Evolutionary conservation across 2,329 filamentous ascomycete genomes (phyloP).

Genomic region (Ascochyta rabiei): DNA sequence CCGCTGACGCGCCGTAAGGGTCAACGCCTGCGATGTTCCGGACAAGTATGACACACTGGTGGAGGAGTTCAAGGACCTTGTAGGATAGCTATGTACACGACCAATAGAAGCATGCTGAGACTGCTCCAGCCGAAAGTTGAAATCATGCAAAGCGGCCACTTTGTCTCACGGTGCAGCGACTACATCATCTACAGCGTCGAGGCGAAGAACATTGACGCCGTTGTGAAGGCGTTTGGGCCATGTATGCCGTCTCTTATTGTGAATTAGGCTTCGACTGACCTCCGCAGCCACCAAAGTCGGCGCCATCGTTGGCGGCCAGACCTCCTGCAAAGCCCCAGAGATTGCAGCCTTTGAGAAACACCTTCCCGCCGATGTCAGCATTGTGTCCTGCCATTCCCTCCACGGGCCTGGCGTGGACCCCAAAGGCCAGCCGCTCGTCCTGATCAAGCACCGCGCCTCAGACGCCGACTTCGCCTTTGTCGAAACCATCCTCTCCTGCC

Average conservation of each 20-base stretch:
- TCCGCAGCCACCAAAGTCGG: slow-evolving; percentile 84
- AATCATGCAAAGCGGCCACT: slow-evolving; percentile 91
- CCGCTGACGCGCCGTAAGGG: slow-evolving; percentile 61
- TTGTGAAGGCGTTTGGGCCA: slow-evolving; percentile 88
- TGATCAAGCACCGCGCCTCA: slow-evolving; percentile 91
- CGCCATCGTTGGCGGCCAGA: slow-evolving; percentile 96
- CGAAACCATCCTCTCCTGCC: slow-evolving; percentile 78
- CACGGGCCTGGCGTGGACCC: slow-evolving; percentile 92
- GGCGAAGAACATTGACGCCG: slow-evolving; percentile 83
- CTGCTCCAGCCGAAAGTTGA: slow-evolving; percentile 73
- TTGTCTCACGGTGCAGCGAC: slow-evolving; percentile 94
- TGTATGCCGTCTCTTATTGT: slow-evolving; percentile 65
- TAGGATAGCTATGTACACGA: slow-evolving; percentile 64
- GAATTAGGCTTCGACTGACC: slow-evolving; percentile 14
- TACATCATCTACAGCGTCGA: slow-evolving; percentile 99
- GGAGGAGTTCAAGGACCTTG: slow-evolving; percentile 83
- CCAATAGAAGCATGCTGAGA: slow-evolving; percentile 51
- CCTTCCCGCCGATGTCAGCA: slow-evolving; percentile 86
- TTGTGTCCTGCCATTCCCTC: slow-evolving; percentile 94
- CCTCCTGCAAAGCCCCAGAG: slow-evolving; percentile 96
- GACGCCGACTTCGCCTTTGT: slow-evolving; percentile 78
- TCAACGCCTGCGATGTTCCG: slow-evolving; percentile 92
- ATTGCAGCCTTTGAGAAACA: slow-evolving; percentile 91
- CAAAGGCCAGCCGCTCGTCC: slow-evolving; percentile 85
- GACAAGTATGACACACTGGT: slow-evolving; percentile 83